A percentile compares a stretch with the other conserved stretches of the same genome.
Conservation (phyloP, 2,329 filamentous ascomycete genomes). For the Ophioceras dolichostomum region DNA sequence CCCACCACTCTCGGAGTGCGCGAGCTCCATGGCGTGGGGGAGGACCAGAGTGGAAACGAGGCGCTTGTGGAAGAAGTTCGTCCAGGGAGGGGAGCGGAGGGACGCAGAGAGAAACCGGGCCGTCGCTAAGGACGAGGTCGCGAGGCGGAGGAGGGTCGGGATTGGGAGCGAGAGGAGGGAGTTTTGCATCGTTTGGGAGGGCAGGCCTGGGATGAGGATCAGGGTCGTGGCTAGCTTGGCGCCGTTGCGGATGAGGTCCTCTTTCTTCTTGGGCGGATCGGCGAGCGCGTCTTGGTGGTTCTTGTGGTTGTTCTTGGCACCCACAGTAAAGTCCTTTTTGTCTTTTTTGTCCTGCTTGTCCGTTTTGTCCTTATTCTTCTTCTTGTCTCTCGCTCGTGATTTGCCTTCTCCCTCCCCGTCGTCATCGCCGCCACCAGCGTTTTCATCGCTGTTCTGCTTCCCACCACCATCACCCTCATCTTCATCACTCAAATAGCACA, state of each 20-base stretch:
- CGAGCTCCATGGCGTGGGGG: constrained; percentile 31
- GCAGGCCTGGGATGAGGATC: constrained; percentile 57
- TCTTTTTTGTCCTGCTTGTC: constrained; percentile 10
- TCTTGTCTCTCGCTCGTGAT: too few species aligned
- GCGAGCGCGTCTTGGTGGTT: constrained; percentile 8
- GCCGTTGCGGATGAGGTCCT: constrained; percentile 51
- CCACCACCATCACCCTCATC: constrained; percentile 9
- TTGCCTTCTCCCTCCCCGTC: too few species aligned
- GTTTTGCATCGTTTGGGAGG: constrained; percentile 60
- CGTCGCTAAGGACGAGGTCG: constrained; percentile 39
- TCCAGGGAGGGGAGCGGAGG: constrained; percentile 31
- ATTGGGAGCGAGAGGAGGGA: constrained; percentile 49
- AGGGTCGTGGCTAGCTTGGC: constrained; percentile 73
- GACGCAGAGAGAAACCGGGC: constrained; percentile 37
- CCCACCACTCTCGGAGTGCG: constrained; percentile 35
- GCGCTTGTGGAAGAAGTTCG: constrained; percentile 43
- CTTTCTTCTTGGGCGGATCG: constrained; percentile 39
- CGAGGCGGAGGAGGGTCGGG: constrained; percentile 49
- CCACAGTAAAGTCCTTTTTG: constrained; percentile 17
- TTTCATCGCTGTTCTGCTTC: constrained; percentile 12
- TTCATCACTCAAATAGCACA: constrained; percentile 32
- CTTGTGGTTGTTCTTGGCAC: too few species aligned
- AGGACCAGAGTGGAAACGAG: constrained; percentile 33
- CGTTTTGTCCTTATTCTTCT: constrained; percentile 20
- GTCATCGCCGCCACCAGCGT: too few species aligned